Evolutionary conservation across 306 rosid genomes (phyloP).

Genomic region (Sesbania bispinosa): DNA sequence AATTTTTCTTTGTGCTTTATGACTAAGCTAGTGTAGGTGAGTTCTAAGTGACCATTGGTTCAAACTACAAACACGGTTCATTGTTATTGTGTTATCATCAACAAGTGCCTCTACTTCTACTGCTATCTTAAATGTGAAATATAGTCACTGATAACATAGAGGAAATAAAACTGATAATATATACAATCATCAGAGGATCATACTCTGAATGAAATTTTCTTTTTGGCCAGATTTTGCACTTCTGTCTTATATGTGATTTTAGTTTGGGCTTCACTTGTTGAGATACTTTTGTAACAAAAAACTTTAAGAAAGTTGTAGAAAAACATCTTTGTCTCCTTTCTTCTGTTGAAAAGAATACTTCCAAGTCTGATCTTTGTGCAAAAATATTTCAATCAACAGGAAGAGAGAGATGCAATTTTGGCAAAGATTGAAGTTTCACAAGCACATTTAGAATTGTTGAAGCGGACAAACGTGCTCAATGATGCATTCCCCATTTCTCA

Average conservation of each 20-base stretch:
- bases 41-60: background rate
- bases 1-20: background rate
- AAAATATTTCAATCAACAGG: slow-evolving; percentile 55
- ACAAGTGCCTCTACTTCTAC: background rate
- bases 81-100: background rate
- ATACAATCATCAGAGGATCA: background rate
- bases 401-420: slow-evolving; percentile 90
- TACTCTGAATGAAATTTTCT: background rate
- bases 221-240: background rate
- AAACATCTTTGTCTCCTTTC: background rate
- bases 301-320: slow-evolving; percentile 15
- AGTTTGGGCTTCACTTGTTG: background rate
- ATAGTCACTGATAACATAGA: background rate
- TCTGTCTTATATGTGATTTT: background rate
- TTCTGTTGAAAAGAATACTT: background rate
- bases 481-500: slow-evolving; percentile 96
- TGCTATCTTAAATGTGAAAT: background rate
- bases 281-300: slow-evolving; percentile 14
- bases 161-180: background rate
- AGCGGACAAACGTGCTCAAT: slow-evolving; percentile 87
- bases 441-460: slow-evolving; percentile 90
- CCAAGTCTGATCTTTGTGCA: background rate
- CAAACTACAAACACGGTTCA: background rate
- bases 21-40: background rate
- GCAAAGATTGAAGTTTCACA: slow-evolving; percentile 97